phyloP scores from a whole-genome alignment of 345 rosid genomes.

The Anastatica hierochuntica region DNA sequence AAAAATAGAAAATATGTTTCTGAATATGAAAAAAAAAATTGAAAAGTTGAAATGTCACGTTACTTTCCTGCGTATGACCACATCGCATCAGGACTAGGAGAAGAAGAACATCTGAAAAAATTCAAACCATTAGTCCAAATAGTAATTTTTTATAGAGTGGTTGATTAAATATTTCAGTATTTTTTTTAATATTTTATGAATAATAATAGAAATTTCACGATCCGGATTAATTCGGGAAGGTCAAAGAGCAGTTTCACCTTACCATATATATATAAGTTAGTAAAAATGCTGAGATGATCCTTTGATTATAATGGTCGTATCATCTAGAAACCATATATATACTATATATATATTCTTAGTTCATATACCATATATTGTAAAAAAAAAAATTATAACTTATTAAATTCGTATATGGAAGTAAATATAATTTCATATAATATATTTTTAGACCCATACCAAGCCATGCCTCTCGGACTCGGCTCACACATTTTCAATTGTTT shows the following conservation, averaged over 20 bases:
- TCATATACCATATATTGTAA: too few relatives aligned
- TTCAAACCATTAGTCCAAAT: slow-evolving; percentile 10
- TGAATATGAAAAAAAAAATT: background rate
- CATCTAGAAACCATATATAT: slow-evolving; percentile 12
- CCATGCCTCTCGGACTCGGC: too few relatives aligned
- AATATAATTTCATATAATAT: too few relatives aligned
- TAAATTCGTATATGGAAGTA: too few relatives aligned
- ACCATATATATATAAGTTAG: slow-evolving; percentile 4
- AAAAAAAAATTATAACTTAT: too few relatives aligned
- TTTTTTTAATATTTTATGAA: background rate
- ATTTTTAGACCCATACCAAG: too few relatives aligned
- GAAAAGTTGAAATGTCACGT: slow-evolving; percentile 5
- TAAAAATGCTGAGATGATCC: slow-evolving; percentile 3
- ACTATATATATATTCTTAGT: too few relatives aligned
- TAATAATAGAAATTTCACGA: background rate
- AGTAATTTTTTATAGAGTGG: slow-evolving; percentile 2
- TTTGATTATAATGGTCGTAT: background rate
- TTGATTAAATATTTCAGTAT: background rate
- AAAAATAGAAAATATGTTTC: background rate
- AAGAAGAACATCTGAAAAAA: background rate
- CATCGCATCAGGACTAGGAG: background rate
- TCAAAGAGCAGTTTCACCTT: slow-evolving; percentile 16
- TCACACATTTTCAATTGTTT: too few relatives aligned
- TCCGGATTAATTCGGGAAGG: background rate
- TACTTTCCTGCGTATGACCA: slow-evolving; percentile 14